These are phyloP conservation scores for Annulohypoxylon bovei DNA, from an alignment of 495 filamentous ascomycete species.

Conservation along the genomic window DNA sequence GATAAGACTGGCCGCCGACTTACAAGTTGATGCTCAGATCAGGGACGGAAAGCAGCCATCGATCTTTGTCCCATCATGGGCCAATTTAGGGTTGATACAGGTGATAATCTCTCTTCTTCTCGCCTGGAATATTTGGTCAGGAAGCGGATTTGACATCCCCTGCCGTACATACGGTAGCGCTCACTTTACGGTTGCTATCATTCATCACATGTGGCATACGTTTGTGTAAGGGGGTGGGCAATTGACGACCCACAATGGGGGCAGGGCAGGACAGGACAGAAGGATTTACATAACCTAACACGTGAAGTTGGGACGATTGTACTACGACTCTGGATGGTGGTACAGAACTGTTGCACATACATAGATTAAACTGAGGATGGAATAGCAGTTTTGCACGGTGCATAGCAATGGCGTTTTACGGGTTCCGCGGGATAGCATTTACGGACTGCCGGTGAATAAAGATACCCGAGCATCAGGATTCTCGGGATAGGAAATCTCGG, in stretches of 20 bases:
- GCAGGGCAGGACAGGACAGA: not conserved
- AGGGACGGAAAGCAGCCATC: conserved; percentile 34
- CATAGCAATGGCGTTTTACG: conserved; percentile 35
- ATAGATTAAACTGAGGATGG: conserved; percentile 11
- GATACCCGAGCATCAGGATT: conserved; percentile 37
- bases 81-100: conserved; percentile 39
- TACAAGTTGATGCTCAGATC: conserved; percentile 36
- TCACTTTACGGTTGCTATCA: conserved; percentile 37
- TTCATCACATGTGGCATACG: conserved; percentile 45
- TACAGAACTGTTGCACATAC: not conserved
- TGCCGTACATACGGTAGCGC: conserved; percentile 39
- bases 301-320: not conserved
- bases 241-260: not conserved
- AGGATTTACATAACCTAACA: not conserved
- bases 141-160: conserved; percentile 10
- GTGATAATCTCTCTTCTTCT: conserved; percentile 38
- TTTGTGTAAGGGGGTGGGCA: conserved; percentile 26
- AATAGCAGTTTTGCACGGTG: conserved; percentile 21
- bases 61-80: conserved; percentile 28
- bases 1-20: conserved; percentile 43
- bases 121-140: conserved; percentile 44
- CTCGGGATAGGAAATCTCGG: not conserved
- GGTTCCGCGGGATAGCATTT: conserved; percentile 29
- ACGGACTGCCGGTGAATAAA: conserved; percentile 11
- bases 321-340: not conserved